A percentile compares a stretch with the other conserved stretches of the same genome.
Conservation (phyloP, 108 stramenopile species). For the Fragilaria crotonensis region DNA sequence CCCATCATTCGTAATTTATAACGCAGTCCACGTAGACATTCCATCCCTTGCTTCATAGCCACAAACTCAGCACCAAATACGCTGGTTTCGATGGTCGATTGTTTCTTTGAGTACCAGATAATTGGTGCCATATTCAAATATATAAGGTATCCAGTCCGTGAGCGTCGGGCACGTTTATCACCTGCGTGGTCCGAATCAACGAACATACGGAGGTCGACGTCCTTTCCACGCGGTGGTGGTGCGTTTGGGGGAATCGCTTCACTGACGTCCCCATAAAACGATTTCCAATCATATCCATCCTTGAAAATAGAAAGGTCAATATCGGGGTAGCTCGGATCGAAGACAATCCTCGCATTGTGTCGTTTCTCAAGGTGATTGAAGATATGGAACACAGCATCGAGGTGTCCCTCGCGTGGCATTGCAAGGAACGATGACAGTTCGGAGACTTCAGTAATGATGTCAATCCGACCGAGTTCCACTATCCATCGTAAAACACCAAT, state of each 20-base stretch:
- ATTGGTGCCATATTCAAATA: conserved; percentile 24
- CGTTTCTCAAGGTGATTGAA: conserved; percentile 35
- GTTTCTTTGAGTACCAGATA: too few relatives aligned
- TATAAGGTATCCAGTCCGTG: conserved; percentile 22
- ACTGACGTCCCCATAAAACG: too few relatives aligned
- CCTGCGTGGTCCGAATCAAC: too few relatives aligned
- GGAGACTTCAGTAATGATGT: conserved; percentile 35
- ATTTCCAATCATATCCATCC: too few relatives aligned
- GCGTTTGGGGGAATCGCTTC: too few relatives aligned
- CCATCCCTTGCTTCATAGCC: conserved; percentile 39
- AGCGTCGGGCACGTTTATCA: too few relatives aligned
- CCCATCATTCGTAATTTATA: conserved; percentile 8
- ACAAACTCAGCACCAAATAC: conserved; percentile 41
- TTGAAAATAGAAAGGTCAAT: conserved; percentile 16
- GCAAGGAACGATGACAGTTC: conserved; percentile 41
- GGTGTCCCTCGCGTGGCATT: too few relatives aligned
- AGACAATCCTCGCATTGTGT: too few relatives aligned
- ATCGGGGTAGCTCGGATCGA: conserved; percentile 32
- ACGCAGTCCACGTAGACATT: too few relatives aligned
- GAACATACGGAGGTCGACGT: too few relatives aligned
- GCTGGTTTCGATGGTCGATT: too few relatives aligned
- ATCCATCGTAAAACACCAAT: conserved; percentile 40
- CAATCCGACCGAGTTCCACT: conserved; percentile 31
- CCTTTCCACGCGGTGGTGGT: too few relatives aligned
- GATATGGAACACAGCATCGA: conserved; percentile 38